These are phyloP conservation scores for Trypanosoma boissoni DNA, from an alignment of 208 protist genomes.

Conservation along the genomic window DNA sequence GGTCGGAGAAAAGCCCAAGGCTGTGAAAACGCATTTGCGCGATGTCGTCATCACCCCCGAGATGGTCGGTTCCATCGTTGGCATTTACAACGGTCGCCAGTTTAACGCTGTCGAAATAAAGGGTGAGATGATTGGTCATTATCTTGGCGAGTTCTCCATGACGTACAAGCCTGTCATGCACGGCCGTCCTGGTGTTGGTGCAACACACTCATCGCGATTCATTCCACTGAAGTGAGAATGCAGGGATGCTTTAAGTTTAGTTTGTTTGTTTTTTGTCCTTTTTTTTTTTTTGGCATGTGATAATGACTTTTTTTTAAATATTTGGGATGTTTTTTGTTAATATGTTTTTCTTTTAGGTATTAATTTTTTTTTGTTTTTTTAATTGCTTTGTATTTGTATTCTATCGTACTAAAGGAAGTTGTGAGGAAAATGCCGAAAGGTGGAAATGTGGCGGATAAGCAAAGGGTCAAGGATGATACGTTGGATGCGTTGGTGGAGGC, in stretches of 20 bases:
- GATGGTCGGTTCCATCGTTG: slow-evolving; percentile 99
- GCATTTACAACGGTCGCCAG: slow-evolving; percentile 99
- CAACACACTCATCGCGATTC: slow-evolving; percentile 94
- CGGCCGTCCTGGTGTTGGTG: slow-evolving; percentile 99
- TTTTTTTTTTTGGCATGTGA: not conserved
- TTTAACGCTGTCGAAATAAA: slow-evolving; percentile 99
- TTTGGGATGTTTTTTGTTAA: slow-evolving; percentile 1
- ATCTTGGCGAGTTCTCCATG: slow-evolving; percentile 99
- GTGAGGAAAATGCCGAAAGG: slow-evolving; percentile 27
- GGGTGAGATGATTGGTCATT: slow-evolving; percentile 99
- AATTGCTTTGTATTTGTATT: slow-evolving; percentile 4
- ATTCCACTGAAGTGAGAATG: slow-evolving; percentile 77
- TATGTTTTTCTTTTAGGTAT: not conserved
- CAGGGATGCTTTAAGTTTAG: slow-evolving; percentile 5
- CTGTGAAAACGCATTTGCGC: slow-evolving; percentile 99
- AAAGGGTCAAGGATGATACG: slow-evolving; percentile 29
- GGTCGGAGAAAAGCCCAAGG: slow-evolving; percentile 97
- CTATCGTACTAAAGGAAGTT: slow-evolving; percentile 7
- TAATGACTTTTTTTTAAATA: slow-evolving; percentile 1
- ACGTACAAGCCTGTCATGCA: slow-evolving; percentile 99
- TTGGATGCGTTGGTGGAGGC: slow-evolving; percentile 66
- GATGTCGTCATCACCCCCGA: slow-evolving; percentile 99
- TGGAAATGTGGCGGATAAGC: slow-evolving; percentile 15
- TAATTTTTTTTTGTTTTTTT: not conserved
- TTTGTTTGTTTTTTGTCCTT: slow-evolving; percentile 14